Conservation (phyloP, 73 alveolate species). For the Tetrahymena malaccensis region DNA sequence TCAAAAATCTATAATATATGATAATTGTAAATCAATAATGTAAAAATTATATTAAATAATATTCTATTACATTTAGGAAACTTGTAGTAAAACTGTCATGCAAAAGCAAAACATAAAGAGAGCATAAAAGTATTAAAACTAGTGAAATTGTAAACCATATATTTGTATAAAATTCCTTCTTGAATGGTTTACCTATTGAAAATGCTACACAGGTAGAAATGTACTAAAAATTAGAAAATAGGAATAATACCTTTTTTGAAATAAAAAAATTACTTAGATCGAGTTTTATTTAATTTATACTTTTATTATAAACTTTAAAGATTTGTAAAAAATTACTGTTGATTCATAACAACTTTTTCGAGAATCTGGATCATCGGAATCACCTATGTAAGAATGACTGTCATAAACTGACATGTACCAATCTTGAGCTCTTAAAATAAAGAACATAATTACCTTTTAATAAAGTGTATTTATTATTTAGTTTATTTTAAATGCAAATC, state of each 20-base stretch:
- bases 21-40: too few species aligned
- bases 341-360: conserved; percentile 57
- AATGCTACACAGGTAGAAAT: conserved; percentile 65
- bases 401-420: not conserved
- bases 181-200: conserved; percentile 84
- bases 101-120: not conserved
- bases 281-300: too few species aligned
- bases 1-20: not conserved
- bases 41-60: not conserved
- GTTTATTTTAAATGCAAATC: not conserved
- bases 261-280: too few species aligned
- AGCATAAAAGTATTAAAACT: not conserved
- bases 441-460: not conserved
- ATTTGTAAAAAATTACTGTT: conserved; percentile 16
- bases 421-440: not conserved
- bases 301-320: too few species aligned
- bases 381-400: not conserved
- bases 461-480: too few species aligned
- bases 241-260: conserved; percentile 6
- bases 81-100: not conserved
- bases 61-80: not conserved
- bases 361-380: conserved; percentile 52
- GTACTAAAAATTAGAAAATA: conserved; percentile 66
- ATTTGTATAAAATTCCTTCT: conserved; percentile 72
- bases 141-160: conserved; percentile 44